Evolutionary conservation across 2,329 filamentous ascomycete species (phyloP).

Genomic region (Cercospora janseana): DNA sequence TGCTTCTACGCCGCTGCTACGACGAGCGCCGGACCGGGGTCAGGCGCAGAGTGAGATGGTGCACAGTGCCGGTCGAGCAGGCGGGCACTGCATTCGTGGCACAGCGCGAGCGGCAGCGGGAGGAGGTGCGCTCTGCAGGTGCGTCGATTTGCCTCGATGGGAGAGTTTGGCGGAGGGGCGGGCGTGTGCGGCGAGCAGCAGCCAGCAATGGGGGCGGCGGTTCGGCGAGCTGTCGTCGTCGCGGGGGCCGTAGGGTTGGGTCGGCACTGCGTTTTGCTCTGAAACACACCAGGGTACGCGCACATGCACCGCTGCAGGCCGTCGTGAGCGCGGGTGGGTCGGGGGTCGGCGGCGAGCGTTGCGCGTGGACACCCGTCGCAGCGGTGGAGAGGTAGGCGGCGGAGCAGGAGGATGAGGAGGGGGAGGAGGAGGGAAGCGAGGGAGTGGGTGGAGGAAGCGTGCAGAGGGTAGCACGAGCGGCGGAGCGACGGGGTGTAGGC

Average conservation of each 20-base stretch:
- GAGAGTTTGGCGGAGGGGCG: background rate
- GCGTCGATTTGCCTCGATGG: constrained; percentile 1
- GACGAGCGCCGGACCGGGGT: background rate
- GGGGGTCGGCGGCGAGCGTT: background rate
- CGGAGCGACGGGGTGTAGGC: background rate
- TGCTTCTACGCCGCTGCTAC: too few relatives aligned
- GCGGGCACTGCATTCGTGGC: background rate
- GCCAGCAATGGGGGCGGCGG: constrained; percentile 1
- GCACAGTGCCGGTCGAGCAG: background rate
- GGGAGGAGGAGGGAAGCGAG: background rate
- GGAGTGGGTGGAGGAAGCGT: background rate
- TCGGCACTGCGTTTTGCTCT: background rate
- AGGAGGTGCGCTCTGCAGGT: background rate
- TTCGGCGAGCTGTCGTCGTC: background rate
- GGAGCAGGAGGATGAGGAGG: too few relatives aligned
- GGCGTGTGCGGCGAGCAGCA: background rate
- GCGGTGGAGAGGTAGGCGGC: too few relatives aligned
- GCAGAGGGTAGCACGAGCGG: background rate
- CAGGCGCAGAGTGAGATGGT: background rate
- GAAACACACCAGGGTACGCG: background rate
- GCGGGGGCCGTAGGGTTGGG: constrained; percentile 2
- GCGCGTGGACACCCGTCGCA: too few relatives aligned
- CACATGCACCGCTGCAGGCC: background rate
- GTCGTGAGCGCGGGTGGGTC: background rate
- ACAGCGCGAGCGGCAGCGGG: background rate